Evolutionary conservation across 768 basidiomycete genomes (phyloP).

Genomic region (Pisolithus tinctorius): DNA sequence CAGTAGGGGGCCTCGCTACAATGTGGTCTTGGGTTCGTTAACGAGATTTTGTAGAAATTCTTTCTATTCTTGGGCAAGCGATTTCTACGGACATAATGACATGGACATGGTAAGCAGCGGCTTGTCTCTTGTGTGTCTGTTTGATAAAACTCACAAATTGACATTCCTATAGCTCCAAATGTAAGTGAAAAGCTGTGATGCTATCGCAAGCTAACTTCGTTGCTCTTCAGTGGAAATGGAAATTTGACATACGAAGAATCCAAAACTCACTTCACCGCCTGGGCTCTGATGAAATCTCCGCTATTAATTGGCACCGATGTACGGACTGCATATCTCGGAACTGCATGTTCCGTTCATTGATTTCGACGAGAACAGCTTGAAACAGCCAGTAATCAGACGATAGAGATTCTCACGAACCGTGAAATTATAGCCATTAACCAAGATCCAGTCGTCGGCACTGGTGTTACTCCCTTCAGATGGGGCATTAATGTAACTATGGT

Average conservation of each 20-base stretch:
- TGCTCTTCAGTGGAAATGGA: constrained; percentile 50
- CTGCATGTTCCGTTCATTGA: not conserved
- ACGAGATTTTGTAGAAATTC: constrained; percentile 43
- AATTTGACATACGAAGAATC: constrained; percentile 53
- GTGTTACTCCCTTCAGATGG: constrained; percentile 63
- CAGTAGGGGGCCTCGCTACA: constrained; percentile 27
- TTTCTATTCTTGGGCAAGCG: constrained; percentile 52
- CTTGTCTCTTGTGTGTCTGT: constrained; percentile 2
- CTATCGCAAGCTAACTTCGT: not conserved
- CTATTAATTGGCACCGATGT: constrained; percentile 57
- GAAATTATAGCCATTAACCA: constrained; percentile 68
- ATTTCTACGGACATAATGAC: constrained; percentile 65
- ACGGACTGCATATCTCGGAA: constrained; percentile 14
- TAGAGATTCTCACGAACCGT: constrained; percentile 52
- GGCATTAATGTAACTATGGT: constrained; percentile 48
- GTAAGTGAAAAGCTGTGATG: constrained; percentile 26
- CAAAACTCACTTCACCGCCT: constrained; percentile 66
- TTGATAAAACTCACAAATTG: not conserved
- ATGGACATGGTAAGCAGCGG: constrained; percentile 50
- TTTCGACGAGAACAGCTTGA: constrained; percentile 35
- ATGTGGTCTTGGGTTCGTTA: not conserved
- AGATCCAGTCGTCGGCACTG: constrained; percentile 53
- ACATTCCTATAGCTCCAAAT: constrained; percentile 41
- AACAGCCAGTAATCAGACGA: constrained; percentile 40
- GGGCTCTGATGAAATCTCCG: constrained; percentile 68